Conservation (phyloP, 345 rosid species). For the Trapa bicornis region DNA sequence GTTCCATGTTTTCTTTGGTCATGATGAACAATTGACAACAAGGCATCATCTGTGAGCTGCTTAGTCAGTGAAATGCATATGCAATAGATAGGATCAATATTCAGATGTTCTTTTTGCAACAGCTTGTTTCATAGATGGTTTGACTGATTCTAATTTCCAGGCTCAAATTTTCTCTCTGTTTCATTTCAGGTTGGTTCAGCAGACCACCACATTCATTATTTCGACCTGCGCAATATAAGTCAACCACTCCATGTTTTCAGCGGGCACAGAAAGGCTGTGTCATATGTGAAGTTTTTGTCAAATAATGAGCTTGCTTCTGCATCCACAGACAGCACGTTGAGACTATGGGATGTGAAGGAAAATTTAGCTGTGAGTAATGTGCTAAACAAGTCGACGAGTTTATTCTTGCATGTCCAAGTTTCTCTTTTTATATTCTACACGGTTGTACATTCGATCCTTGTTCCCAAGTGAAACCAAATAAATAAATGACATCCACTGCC, state of each 20-base stretch:
- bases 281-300: constrained; percentile 91
- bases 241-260: constrained; percentile 85
- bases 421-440: neutral
- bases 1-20: neutral
- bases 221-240: constrained; percentile 72
- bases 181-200: constrained; percentile 88
- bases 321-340: constrained; percentile 88
- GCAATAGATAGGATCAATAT: neutral
- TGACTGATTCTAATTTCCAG: neutral
- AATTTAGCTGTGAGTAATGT: constrained; percentile 55
- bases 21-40: neutral
- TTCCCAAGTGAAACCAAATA: neutral
- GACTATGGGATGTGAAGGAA: constrained; percentile 92
- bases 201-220: constrained; percentile 84
- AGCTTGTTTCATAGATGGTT: neutral
- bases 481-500: neutral
- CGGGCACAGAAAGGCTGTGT: constrained; percentile 89
- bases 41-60: neutral
- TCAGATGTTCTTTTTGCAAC: neutral
- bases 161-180: constrained; percentile 3
- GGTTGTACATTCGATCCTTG: neutral
- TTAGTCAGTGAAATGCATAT: neutral
- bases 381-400: neutral
- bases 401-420: constrained; percentile 6
- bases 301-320: constrained; percentile 93